Conservation (phyloP, 805 yeast genomes). For the Yarrowia yakushimensis region DNA sequence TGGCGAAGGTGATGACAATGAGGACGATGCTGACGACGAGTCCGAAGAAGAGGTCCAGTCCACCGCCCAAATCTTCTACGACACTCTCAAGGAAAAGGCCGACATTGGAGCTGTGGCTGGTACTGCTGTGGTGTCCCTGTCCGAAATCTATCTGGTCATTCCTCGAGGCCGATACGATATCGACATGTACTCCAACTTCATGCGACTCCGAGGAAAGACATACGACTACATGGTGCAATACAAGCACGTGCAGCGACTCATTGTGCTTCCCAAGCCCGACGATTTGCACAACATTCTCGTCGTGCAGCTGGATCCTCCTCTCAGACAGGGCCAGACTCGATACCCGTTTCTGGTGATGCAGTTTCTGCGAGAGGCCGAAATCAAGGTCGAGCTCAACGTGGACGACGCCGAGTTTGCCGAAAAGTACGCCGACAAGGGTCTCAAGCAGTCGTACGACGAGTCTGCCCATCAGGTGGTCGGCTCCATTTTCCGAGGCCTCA, state of each 20-base stretch:
- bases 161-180: conserved; percentile 99
- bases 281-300: conserved; percentile 85
- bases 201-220: conserved; percentile 93
- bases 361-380: conserved; percentile 83
- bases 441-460: conserved; percentile 72
- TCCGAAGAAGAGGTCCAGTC: conserved; percentile 48
- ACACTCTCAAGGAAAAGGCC: conserved; percentile 86
- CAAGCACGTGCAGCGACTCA: conserved; percentile 82
- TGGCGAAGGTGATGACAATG: conserved; percentile 38
- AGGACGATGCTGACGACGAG: conserved; percentile 41
- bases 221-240: conserved; percentile 95
- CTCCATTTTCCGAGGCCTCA: conserved; percentile 83
- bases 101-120: conserved; percentile 93
- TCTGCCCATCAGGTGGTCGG: conserved; percentile 82
- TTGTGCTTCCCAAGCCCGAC: conserved; percentile 91
- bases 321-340: conserved; percentile 96
- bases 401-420: conserved; percentile 75
- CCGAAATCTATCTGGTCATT: conserved; percentile 85
- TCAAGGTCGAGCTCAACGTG: conserved; percentile 82
- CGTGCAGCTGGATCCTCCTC: conserved; percentile 91
- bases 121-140: conserved; percentile 88
- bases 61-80: conserved; percentile 84
- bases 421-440: conserved; percentile 64
- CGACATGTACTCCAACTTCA: conserved; percentile 82
- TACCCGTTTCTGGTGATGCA: conserved; percentile 90